Conservation (phyloP, 306 rosid genomes). For the Citrullus mucosospermus region DNA sequence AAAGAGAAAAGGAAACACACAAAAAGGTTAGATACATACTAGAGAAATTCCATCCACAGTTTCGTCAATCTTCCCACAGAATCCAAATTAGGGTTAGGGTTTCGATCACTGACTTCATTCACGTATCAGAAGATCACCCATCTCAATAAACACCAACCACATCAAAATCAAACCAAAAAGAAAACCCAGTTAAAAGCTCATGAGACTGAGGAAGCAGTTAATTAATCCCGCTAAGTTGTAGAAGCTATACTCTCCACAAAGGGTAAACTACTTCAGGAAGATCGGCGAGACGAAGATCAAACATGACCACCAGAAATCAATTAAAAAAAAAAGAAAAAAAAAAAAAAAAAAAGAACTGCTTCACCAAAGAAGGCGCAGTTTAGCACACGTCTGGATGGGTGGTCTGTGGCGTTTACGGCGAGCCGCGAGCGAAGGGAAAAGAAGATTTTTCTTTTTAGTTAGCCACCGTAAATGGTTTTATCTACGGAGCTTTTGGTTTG, state of each 20-base stretch:
- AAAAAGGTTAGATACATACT: conserved; percentile 8
- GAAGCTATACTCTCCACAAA: background rate
- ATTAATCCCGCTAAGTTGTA: background rate
- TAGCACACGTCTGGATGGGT: background rate
- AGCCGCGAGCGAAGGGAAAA: background rate
- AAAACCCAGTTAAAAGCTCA: background rate
- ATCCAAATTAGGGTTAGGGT: conserved; percentile 8
- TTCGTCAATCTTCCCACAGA: background rate
- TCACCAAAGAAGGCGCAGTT: background rate
- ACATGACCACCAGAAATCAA: background rate
- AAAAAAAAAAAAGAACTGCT: background rate
- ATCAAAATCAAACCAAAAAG: background rate
- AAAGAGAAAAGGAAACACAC: background rate
- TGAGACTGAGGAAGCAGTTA: background rate
- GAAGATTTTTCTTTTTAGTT: background rate
- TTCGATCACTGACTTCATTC: conserved; percentile 18
- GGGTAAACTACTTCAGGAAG: background rate
- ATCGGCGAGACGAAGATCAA: background rate
- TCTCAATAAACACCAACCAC: background rate
- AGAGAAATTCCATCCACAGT: conserved; percentile 14
- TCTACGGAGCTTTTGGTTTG: background rate
- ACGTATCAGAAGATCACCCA: conserved; percentile 8
- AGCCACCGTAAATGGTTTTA: background rate
- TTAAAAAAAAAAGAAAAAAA: background rate
- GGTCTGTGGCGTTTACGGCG: background rate